These are phyloP conservation scores for Parafenestella ontariensis DNA, from an alignment of 2,329 filamentous ascomycete species.

Conservation along the genomic window DNA sequence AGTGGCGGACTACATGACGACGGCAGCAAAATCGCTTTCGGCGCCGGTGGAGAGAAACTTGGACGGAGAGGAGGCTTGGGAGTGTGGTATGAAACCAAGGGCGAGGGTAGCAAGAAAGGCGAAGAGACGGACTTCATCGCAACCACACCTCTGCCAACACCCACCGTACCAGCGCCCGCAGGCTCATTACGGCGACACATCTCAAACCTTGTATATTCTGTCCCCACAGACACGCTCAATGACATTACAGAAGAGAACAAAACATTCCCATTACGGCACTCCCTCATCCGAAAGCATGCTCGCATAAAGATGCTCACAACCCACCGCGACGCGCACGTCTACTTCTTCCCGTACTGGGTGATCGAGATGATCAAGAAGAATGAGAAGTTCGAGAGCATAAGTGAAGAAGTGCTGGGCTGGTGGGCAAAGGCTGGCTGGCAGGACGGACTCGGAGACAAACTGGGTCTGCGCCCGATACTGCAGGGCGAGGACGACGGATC, in stretches of 20 bases:
- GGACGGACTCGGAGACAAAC: conserved; percentile 76
- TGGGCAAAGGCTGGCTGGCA: conserved; percentile 97
- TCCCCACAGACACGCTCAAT: conserved; percentile 87
- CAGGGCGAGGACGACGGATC: conserved; percentile 54
- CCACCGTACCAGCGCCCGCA: conserved; percentile 65
- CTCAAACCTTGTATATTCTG: conserved; percentile 82
- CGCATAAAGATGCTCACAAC: conserved; percentile 81
- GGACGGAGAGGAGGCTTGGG: conserved; percentile 79
- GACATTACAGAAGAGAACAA: conserved; percentile 81
- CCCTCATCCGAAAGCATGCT: conserved; percentile 76
- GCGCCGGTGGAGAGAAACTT: conserved; percentile 62
- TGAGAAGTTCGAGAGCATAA: conserved; percentile 83
- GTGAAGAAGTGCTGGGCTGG: conserved; percentile 91
- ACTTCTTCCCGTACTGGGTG: conserved; percentile 92
- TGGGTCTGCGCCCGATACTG: conserved; percentile 74
- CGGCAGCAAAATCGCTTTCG: conserved; percentile 54
- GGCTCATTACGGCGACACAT: conserved; percentile 72
- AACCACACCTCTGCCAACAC: conserved; percentile 70
- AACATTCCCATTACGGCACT: conserved; percentile 75
- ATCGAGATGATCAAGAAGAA: conserved; percentile 83
- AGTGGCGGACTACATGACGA: conserved; percentile 58
- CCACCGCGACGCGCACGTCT: conserved; percentile 90
- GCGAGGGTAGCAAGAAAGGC: conserved; percentile 77
- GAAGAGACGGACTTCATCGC: conserved; percentile 94
- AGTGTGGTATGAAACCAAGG: conserved; percentile 90